Conservation (phyloP, 345 rosid genomes). For the Camelina sativa region DNA sequence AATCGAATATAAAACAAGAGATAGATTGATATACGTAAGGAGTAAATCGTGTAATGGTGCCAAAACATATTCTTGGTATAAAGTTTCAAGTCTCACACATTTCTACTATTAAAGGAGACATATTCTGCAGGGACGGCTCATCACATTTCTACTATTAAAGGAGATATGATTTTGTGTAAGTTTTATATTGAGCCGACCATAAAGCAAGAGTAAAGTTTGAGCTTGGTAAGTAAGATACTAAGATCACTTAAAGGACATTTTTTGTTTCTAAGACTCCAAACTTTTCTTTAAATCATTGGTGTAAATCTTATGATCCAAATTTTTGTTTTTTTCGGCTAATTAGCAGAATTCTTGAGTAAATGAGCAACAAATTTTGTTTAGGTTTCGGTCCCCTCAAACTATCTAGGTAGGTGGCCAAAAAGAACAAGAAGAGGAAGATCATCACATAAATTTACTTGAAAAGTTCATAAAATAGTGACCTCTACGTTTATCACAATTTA, state of each 20-base stretch:
- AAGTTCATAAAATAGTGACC: not conserved
- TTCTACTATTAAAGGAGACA: not conserved
- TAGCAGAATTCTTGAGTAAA: not conserved
- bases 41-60: not conserved
- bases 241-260: not conserved
- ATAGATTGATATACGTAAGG: not conserved
- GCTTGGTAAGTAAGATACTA: not conserved
- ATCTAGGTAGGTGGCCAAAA: too few species aligned
- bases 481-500: not conserved
- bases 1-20: not conserved
- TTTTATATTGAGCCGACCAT: not conserved
- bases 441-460: not conserved
- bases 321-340: not conserved
- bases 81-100: not conserved
- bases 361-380: not conserved
- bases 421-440: not conserved
- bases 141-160: not conserved
- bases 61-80: not conserved
- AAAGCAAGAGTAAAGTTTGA: not conserved
- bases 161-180: not conserved
- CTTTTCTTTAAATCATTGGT: not conserved
- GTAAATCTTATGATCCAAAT: not conserved
- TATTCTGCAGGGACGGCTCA: too few species aligned
- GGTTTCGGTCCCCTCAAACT: not conserved
- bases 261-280: not conserved